These are phyloP conservation scores for Populus trichocarpa DNA, from an alignment of 441 rosid genomes.

Conservation along the genomic window DNA sequence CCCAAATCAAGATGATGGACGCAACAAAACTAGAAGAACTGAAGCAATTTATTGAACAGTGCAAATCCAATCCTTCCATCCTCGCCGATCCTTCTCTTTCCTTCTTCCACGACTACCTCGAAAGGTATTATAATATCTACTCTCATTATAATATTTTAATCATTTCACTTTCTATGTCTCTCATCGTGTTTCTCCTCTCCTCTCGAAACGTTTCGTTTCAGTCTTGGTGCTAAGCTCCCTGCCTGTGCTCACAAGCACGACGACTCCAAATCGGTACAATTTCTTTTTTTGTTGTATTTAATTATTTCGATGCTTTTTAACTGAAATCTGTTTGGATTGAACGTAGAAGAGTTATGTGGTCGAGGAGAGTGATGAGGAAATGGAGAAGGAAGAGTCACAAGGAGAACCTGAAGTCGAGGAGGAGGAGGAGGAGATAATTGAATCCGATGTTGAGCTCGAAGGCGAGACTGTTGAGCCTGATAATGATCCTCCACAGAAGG, in stretches of 20 bases:
- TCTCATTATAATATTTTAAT: neutral
- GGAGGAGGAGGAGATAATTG: conserved; percentile 72
- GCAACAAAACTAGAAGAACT: conserved; percentile 53
- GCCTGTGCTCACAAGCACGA: conserved; percentile 32
- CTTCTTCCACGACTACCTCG: conserved; percentile 92
- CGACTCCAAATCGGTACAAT: conserved; percentile 55
- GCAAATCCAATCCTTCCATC: conserved; percentile 59
- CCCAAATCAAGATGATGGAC: conserved; percentile 42
- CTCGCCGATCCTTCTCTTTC: conserved; percentile 77
- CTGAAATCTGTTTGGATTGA: neutral
- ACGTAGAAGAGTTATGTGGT: conserved; percentile 57
- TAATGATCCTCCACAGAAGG: too few relatives aligned
- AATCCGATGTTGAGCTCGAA: conserved; percentile 91
- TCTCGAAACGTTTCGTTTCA: conserved; percentile 24
- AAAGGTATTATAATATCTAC: conserved; percentile 40
- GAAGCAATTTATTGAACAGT: too few relatives aligned
- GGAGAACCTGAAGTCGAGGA: conserved; percentile 35
- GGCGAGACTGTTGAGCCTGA: conserved; percentile 51
- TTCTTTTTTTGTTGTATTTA: neutral
- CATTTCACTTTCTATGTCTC: neutral
- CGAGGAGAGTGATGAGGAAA: conserved; percentile 84
- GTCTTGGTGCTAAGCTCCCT: conserved; percentile 93
- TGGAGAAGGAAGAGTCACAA: conserved; percentile 38
- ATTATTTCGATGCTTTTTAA: neutral
- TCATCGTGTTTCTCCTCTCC: neutral